These are phyloP conservation scores for Crithidia expoeki DNA, from an alignment of 208 protist genomes.

Conservation along the genomic window DNA sequence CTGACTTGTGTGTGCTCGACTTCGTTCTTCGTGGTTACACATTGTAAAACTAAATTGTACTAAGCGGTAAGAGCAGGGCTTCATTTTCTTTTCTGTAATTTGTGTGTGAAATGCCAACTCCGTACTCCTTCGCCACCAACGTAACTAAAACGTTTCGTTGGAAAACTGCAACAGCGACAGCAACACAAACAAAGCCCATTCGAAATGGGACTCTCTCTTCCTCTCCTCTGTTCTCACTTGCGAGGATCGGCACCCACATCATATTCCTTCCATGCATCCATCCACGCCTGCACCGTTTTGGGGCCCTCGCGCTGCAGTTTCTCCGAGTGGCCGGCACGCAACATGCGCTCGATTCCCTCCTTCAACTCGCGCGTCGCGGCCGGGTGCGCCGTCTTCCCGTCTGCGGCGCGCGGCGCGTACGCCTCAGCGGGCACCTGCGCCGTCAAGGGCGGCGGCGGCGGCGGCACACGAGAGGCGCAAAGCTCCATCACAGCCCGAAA, in stretches of 20 bases:
- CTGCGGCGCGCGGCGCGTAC: constrained; percentile 44
- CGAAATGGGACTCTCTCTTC: not conserved
- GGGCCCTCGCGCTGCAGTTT: constrained; percentile 39
- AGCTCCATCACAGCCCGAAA: constrained; percentile 88
- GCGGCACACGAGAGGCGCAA: constrained; percentile 80
- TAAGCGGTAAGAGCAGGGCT: too few species aligned
- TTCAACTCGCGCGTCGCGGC: constrained; percentile 62
- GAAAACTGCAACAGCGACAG: too few species aligned
- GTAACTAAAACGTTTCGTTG: too few species aligned
- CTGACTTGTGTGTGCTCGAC: too few species aligned
- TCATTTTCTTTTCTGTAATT: too few species aligned
- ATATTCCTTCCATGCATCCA: constrained; percentile 85
- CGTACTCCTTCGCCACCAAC: too few species aligned
- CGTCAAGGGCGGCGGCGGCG: constrained; percentile 68
- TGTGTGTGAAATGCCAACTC: too few species aligned
- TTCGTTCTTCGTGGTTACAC: too few species aligned
- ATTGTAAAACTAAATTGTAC: too few species aligned
- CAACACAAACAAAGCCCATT: too few species aligned
- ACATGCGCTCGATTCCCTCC: constrained; percentile 69
- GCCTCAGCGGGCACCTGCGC: constrained; percentile 67
- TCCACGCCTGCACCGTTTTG: constrained; percentile 59
- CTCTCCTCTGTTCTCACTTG: constrained; percentile 5
- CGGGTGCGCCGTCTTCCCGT: constrained; percentile 42
- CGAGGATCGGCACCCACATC: constrained; percentile 30
- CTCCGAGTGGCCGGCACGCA: constrained; percentile 44